Evolutionary conservation across 2,329 filamentous ascomycete genomes (phyloP).

Genomic region (Stagonosporopsis vannaccii): DNA sequence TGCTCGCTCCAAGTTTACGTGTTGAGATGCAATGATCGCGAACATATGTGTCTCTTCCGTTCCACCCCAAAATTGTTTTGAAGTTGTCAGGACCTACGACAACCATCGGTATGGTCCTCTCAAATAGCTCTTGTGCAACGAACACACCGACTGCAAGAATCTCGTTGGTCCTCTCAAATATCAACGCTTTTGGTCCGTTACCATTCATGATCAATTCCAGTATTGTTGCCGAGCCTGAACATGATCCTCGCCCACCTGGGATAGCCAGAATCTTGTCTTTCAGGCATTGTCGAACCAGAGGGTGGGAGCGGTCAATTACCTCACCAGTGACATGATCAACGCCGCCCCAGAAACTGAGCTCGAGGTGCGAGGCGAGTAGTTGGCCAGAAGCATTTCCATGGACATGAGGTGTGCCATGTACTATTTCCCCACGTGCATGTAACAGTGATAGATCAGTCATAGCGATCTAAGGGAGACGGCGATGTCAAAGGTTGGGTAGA

Average conservation of each 20-base stretch:
- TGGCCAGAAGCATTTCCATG: conserved; percentile 3
- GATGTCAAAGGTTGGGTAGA: not conserved
- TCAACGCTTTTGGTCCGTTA: conserved; percentile 49
- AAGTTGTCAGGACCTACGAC: conserved; percentile 27
- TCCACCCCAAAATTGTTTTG: conserved; percentile 25
- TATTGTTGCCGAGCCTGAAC: conserved; percentile 56
- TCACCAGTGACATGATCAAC: conserved; percentile 51
- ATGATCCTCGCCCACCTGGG: conserved; percentile 57
- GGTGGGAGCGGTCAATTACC: conserved; percentile 56
- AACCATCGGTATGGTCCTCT: conserved; percentile 52
- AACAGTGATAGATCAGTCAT: not conserved
- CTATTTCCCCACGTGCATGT: not conserved
- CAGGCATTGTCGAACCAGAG: conserved; percentile 46
- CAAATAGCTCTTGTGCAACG: conserved; percentile 53
- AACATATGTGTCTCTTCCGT: conserved; percentile 20
- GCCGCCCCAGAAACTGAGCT: conserved; percentile 58
- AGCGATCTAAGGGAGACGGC: not conserved
- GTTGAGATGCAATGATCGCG: not conserved
- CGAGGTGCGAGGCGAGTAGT: conserved; percentile 11
- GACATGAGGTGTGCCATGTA: conserved; percentile 13
- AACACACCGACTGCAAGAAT: conserved; percentile 57
- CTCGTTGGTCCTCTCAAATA: conserved; percentile 54
- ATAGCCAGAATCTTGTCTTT: conserved; percentile 52
- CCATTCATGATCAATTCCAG: conserved; percentile 55
- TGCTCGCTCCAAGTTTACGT: too few species aligned